A percentile compares a stretch with the other conserved stretches of the same genome.
phyloP scores from a whole-genome alignment of 2,329 filamentous ascomycete species.

The Fusarium globosum region DNA sequence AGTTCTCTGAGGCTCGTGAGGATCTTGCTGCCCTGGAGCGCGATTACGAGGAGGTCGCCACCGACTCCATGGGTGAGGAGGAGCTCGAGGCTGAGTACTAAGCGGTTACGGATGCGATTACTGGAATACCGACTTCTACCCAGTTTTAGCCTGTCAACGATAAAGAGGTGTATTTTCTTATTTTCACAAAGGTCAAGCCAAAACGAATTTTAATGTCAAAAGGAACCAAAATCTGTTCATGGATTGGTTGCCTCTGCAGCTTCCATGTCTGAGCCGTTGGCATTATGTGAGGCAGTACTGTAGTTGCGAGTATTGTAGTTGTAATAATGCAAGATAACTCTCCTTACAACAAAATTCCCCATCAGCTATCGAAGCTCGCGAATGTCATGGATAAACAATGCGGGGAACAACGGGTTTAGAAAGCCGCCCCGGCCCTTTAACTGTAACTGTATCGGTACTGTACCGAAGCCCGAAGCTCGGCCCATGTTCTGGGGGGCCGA shows the following conservation, averaged over 20 bases:
- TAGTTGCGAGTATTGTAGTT: constrained; percentile 36
- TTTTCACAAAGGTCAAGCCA: constrained; percentile 50
- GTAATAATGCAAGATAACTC: constrained; percentile 33
- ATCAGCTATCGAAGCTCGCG: not conserved
- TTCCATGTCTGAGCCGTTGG: constrained; percentile 26
- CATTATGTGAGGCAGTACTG: constrained; percentile 21
- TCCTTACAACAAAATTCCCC: not conserved
- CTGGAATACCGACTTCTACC: constrained; percentile 41
- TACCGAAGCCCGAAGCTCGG: constrained; percentile 35
- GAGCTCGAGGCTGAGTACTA: constrained; percentile 95
- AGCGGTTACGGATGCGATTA: constrained; percentile 37
- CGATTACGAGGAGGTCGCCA: constrained; percentile 98
- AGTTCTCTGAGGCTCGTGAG: constrained; percentile 99
- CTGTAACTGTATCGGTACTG: constrained; percentile 10
- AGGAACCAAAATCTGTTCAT: constrained; percentile 49
- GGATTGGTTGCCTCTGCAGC: constrained; percentile 17
- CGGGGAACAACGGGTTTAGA: constrained; percentile 25
- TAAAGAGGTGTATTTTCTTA: constrained; percentile 54
- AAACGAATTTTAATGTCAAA: constrained; percentile 53
- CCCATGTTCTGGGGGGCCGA: constrained; percentile 44
- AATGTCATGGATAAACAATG: not conserved
- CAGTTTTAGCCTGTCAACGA: constrained; percentile 46
- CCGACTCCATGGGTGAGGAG: constrained; percentile 90
- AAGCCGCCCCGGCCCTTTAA: not conserved
- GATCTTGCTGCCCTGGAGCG: constrained; percentile 97